Conservation (phyloP, 2,329 filamentous ascomycete species). For the Rosellinia necatrix region DNA sequence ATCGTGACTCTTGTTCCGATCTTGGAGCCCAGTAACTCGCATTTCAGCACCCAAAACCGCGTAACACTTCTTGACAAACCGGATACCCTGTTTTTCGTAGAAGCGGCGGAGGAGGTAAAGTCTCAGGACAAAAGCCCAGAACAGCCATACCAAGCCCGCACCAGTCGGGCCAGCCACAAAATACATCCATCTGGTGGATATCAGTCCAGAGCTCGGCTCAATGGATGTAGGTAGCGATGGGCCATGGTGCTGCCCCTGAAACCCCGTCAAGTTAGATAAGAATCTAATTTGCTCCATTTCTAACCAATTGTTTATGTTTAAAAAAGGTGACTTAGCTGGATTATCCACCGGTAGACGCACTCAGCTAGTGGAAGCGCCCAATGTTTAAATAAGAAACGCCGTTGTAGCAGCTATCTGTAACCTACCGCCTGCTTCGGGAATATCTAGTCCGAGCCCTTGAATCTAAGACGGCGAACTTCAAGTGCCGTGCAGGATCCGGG, state of each 20-base stretch:
- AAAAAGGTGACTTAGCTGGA: not conserved
- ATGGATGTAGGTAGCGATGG: not conserved
- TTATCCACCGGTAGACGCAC: not conserved
- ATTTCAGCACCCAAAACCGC: constrained; percentile 1
- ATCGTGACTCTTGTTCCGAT: constrained; percentile 3
- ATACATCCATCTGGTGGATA: not conserved
- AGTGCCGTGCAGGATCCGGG: not conserved
- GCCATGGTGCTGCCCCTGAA: not conserved
- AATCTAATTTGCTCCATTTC: not conserved
- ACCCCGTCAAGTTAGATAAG: not conserved
- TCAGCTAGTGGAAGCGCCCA: not conserved
- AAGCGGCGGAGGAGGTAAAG: constrained; percentile 1
- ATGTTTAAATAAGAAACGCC: not conserved
- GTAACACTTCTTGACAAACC: constrained; percentile 1
- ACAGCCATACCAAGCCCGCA: not conserved
- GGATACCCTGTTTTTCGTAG: constrained; percentile 6
- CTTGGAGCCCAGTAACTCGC: not conserved
- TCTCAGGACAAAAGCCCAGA: not conserved
- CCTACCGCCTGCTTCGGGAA: not conserved
- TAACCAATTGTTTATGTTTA: not conserved
- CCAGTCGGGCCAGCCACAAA: not conserved
- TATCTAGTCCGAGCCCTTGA: not conserved
- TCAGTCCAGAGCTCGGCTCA: not conserved
- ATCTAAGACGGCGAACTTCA: not conserved
- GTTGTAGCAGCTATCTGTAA: not conserved